phyloP scores from a whole-genome alignment of 2,329 filamentous ascomycete genomes.

The Xylariaceae sp. region DNA sequence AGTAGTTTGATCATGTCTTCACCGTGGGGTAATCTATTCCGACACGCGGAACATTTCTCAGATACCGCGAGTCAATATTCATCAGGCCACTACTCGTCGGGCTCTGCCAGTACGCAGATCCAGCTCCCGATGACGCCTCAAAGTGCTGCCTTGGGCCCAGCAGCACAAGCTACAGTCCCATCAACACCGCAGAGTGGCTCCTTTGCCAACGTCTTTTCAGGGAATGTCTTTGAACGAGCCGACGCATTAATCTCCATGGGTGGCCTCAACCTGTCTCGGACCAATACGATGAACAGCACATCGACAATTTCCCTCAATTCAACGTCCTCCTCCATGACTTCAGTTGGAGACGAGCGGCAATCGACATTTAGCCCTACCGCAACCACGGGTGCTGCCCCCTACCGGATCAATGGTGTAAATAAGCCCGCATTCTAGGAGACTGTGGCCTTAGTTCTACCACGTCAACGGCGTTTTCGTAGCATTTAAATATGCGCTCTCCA shows the following conservation, averaged over 20 bases:
- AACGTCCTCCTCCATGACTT: conserved; percentile 30
- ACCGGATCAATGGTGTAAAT: conserved; percentile 28
- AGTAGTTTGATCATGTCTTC: conserved; percentile 62
- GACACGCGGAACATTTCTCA: conserved; percentile 28
- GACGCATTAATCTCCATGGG: conserved; percentile 53
- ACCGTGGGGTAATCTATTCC: conserved; percentile 48
- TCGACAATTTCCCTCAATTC: conserved; percentile 34
- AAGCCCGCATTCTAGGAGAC: conserved; percentile 32
- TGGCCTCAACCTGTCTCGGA: conserved; percentile 53
- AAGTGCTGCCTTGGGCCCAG: conserved; percentile 81
- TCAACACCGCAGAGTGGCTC: conserved; percentile 59
- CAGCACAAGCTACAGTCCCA: conserved; percentile 83
- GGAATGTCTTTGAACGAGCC: conserved; percentile 56
- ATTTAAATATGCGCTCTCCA: conserved; percentile 9
- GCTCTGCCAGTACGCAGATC: conserved; percentile 30
- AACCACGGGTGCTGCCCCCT: conserved; percentile 18
- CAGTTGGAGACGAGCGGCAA: conserved; percentile 29
- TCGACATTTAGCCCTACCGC: conserved; percentile 30
- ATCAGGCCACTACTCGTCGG: conserved; percentile 33
- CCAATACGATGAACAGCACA: conserved; percentile 38
- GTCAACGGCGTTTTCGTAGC: conserved; percentile 19
- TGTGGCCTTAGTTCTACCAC: conserved; percentile 23
- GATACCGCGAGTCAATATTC: conserved; percentile 26
- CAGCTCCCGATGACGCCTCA: conserved; percentile 77
- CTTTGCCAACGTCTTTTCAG: conserved; percentile 50